Percentiles rank a stretch among this genome's conserved stretches.
Conservation (phyloP, 164 flowering plant genomes). For the Vitis vinifera region ASM3070453v1 NC_081806.1:3316501-3317000, state of each 20-base stretch:
- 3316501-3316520: conserved; percentile 60
- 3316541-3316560: conserved; percentile 20
- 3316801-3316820: background rate
- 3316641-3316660: conserved; percentile 90
- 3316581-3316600: conserved; percentile 44
- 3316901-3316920: conserved; percentile 52
- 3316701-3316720: conserved; percentile 90
- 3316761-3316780: conserved; percentile 6
- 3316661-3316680: conserved; percentile 93
- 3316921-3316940: conserved; percentile 56
- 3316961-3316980: conserved; percentile 29
- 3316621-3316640: conserved; percentile 68
- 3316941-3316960: conserved; percentile 71
- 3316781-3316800: background rate
- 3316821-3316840: background rate
- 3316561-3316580: conserved; percentile 25
- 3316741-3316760: conserved; percentile 13
- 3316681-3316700: conserved; percentile 69
- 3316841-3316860: conserved; percentile 15
- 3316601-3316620: conserved; percentile 56
- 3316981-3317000: conserved; percentile 12
- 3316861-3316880: conserved; percentile 84
- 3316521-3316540: conserved; percentile 29
- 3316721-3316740: conserved; percentile 83
- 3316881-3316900: conserved; percentile 84